Evolutionary conservation across 148 eudicot species (phyloP), one percentile per base, ranked within the genome.

Genomic region (Chenopodium berlandieri): DNA sequence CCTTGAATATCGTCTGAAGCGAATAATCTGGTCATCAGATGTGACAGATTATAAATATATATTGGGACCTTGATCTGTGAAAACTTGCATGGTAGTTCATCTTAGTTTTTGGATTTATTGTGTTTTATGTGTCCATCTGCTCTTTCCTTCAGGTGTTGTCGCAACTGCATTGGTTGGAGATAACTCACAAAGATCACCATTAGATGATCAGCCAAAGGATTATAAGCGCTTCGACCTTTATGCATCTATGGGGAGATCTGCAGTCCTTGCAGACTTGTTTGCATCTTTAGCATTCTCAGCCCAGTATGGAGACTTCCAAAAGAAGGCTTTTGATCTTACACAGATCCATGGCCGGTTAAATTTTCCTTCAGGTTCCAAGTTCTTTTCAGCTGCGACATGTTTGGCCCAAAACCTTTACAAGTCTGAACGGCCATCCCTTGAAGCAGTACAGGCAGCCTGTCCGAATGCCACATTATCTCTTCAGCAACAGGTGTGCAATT

Each of bases 241-340:
- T 82, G 85, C 89, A 73, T 82, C 83, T 40, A 87, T 87, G 78
- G 81, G 77, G 70, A 90, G 90, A 71, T 92, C 92, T 66, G 85
- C 91, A 9, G 54, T 90, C 84, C 83, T 87, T 37, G 93, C 92
- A 11, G 97, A 95, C 82, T 52, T 88, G 13, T 91, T 90, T 80
- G 94, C 89, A 81, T 82, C 92, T 31, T 85, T 88, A 52, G 86
- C 93, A 70, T 82, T 95, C 52, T 87, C 95, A 9, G 95, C 92
- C 54, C 98, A 95, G 86, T 89, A 89, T 82, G 98, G 98, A 75
- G 92, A 93, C 82, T 95, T 95, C 85, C 98, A 95, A 71, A 90
- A 83, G 87, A 68, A 60, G 64, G 82, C 89, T 80, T 78, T 92
- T 34, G 98, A 95, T 88, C 94, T 95, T 27, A 91, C 97, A 44